These are phyloP conservation scores for Erythrophleum ivorense DNA, from an alignment of 331 rosid species.

Conservation along the genomic window DNA sequence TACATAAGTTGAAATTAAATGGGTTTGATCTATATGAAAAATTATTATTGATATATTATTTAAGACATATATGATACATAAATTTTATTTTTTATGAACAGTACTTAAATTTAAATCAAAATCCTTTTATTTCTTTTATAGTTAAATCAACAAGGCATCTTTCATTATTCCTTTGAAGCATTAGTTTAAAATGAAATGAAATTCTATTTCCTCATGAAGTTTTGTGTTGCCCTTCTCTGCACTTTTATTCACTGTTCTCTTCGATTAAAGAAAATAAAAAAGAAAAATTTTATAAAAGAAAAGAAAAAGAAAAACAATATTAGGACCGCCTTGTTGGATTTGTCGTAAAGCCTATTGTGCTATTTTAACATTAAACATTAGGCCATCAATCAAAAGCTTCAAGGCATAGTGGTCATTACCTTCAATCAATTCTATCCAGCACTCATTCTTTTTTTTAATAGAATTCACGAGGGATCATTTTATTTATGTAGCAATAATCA, in stretches of 20 bases:
- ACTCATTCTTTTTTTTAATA: background rate
- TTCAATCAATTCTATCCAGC: background rate
- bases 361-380: background rate
- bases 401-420: background rate
- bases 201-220: background rate
- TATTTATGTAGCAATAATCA: background rate
- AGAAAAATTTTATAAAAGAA: no score
- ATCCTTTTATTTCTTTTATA: background rate
- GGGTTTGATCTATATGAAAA: background rate
- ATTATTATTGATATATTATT: background rate
- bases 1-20: background rate
- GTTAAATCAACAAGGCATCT: no score
- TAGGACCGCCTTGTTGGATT: no score
- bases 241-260: no score
- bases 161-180: no score
- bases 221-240: background rate
- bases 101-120: background rate
- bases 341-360: no score
- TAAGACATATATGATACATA: background rate
- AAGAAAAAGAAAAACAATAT: no score
- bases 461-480: background rate
- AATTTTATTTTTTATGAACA: no score
- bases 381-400: background rate
- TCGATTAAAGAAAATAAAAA: no score
- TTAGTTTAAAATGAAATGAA: background rate